Percentiles rank a stretch among this genome's conserved stretches.
Conservation (phyloP, 208 protist genomes). For the Herpetomonas tarakana region DNA sequence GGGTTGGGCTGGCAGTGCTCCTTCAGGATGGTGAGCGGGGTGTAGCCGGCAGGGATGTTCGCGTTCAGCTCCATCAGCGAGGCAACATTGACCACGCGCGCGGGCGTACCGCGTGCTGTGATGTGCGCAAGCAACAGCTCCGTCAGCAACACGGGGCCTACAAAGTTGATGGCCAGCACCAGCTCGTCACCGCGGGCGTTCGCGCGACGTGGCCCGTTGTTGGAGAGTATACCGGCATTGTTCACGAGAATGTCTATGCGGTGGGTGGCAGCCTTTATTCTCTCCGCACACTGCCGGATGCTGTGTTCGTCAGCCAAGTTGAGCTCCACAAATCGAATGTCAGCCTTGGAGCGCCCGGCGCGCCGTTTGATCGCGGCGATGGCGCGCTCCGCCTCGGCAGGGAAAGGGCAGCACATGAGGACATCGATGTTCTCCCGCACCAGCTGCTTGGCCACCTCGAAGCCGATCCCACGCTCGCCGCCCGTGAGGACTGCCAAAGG, state of each 20-base stretch:
- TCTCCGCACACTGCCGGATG: constrained; percentile 21
- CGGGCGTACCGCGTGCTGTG: constrained; percentile 18
- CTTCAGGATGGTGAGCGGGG: constrained; percentile 28
- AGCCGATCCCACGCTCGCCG: constrained; percentile 44
- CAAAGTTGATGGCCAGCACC: constrained; percentile 54
- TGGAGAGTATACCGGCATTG: constrained; percentile 38
- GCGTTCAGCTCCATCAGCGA: constrained; percentile 47
- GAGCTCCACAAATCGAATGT: constrained; percentile 24
- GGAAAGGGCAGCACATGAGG: constrained; percentile 43
- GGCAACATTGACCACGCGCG: constrained; percentile 47
- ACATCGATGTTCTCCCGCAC: constrained; percentile 26
- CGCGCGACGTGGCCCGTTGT: constrained; percentile 8
- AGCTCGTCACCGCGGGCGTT: constrained; percentile 43
- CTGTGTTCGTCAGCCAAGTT: constrained; percentile 39
- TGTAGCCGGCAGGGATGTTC: constrained; percentile 29
- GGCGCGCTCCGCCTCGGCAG: constrained; percentile 21
- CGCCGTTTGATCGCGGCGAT: constrained; percentile 17
- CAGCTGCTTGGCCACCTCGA: constrained; percentile 34
- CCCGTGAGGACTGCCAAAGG: constrained; percentile 44
- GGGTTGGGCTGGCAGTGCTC: constrained; percentile 30
- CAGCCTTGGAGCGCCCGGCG: not conserved
- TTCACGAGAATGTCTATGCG: constrained; percentile 57
- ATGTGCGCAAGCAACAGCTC: constrained; percentile 38
- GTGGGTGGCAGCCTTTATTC: constrained; percentile 24
- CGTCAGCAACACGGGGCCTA: constrained; percentile 39